phyloP scores from a whole-genome alignment of 1,139 yeast genomes.

The Scheffersomyces stambukii region DNA sequence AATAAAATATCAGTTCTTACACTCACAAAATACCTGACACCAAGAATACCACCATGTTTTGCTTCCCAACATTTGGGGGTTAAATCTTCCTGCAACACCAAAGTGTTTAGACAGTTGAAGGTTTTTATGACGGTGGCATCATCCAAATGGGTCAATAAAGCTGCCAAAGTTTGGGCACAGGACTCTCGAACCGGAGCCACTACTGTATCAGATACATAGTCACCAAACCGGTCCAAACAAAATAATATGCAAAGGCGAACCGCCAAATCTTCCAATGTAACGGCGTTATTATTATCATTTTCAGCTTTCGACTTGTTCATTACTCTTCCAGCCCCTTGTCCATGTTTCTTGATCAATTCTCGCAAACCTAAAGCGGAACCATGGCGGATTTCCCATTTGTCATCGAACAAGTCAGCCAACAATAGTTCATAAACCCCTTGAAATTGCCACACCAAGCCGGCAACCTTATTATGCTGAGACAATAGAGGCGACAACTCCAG shows the following conservation, averaged over 20 bases:
- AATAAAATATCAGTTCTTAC: slow-evolving; percentile 77
- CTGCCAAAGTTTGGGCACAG: slow-evolving; percentile 92
- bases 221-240: slow-evolving; percentile 94
- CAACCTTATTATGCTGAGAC: slow-evolving; percentile 70
- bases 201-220: slow-evolving; percentile 94
- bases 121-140: slow-evolving; percentile 53
- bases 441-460: slow-evolving; percentile 88
- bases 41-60: slow-evolving; percentile 96
- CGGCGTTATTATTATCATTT: slow-evolving; percentile 61
- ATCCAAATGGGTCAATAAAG: slow-evolving; percentile 67
- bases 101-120: slow-evolving; percentile 60
- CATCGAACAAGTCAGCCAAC: slow-evolving; percentile 75
- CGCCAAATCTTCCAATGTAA: slow-evolving; percentile 82
- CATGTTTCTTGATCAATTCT: slow-evolving; percentile 82
- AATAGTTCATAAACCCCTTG: slow-evolving; percentile 94
- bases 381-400: slow-evolving; percentile 92
- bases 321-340: slow-evolving; percentile 81
- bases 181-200: slow-evolving; percentile 98
- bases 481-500: slow-evolving; percentile 67
- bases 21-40: slow-evolving; percentile 86
- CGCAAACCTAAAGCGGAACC: slow-evolving; percentile 93
- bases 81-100: slow-evolving; percentile 64
- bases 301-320: slow-evolving; percentile 56
- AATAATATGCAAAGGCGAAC: slow-evolving; percentile 83
- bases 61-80: slow-evolving; percentile 82